These are phyloP conservation scores for Arabidopsis hybrid DNA, from an alignment of 441 rosid genomes.

Conservation along the genomic window DNA sequence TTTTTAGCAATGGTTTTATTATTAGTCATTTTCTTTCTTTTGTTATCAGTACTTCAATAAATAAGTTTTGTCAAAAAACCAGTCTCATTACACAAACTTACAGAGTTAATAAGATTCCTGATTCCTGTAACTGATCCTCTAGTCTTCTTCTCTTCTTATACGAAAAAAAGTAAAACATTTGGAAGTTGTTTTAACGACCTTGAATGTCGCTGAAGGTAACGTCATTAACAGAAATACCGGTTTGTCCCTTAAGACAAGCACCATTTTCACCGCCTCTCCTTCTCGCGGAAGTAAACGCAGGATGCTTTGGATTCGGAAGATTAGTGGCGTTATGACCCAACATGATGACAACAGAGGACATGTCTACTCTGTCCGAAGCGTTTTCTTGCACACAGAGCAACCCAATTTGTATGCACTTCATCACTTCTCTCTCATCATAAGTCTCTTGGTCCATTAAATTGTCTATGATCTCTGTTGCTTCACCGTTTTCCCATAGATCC, in stretches of 20 bases:
- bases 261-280: conserved; percentile 8
- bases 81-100: no score
- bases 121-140: no score
- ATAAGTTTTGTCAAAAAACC: no score
- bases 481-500: conserved; percentile 55
- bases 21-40: not conserved
- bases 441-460: conserved; percentile 33
- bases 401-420: conserved; percentile 56
- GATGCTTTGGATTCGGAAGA: conserved; percentile 53
- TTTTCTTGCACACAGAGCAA: conserved; percentile 63
- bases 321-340: conserved; percentile 42
- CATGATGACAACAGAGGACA: conserved; percentile 57
- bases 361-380: conserved; percentile 51
- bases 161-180: not conserved
- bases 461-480: conserved; percentile 47
- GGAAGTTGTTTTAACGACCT: conserved; percentile 44
- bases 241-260: conserved; percentile 26
- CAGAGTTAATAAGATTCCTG: not conserved
- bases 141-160: not conserved
- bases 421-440: conserved; percentile 29
- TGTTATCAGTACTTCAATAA: not conserved
- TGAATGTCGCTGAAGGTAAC: conserved; percentile 48
- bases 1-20: not conserved
- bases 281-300: conserved; percentile 46
- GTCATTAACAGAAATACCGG: conserved; percentile 50